Percentiles rank a stretch among this genome's conserved stretches.
These are phyloP conservation scores for Hirsutella rhossiliensis DNA, from an alignment of 2,329 filamentous ascomycete species.

Conservation along the genomic window DNA sequence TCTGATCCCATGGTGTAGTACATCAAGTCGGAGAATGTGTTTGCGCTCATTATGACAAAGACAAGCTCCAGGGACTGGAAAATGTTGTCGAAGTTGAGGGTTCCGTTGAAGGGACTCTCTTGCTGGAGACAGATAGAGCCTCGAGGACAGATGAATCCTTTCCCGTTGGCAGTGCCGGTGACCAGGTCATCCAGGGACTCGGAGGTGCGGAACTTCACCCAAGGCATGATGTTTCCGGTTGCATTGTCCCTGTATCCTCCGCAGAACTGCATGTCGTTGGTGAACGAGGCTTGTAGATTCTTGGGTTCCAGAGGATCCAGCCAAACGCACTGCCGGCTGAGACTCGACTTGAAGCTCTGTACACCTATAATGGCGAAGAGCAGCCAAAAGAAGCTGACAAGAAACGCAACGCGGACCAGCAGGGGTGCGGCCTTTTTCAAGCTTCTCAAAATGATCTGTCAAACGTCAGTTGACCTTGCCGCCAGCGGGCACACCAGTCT, in stretches of 20 bases:
- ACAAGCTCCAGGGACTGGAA: constrained; percentile 84
- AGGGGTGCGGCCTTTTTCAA: constrained; percentile 90
- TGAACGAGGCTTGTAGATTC: constrained; percentile 43
- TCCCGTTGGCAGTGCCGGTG: constrained; percentile 42
- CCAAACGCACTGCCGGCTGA: constrained; percentile 70
- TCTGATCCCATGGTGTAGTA: constrained; percentile 90
- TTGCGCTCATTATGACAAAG: constrained; percentile 97
- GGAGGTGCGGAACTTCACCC: constrained; percentile 38
- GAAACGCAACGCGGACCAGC: constrained; percentile 82
- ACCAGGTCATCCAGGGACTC: constrained; percentile 32
- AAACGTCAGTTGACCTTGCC: constrained; percentile 4
- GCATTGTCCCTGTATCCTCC: constrained; percentile 63
- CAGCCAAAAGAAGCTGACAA: constrained; percentile 96
- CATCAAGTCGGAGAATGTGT: constrained; percentile 90
- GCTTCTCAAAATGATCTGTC: constrained; percentile 79
- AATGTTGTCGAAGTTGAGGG: constrained; percentile 92
- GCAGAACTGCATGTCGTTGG: constrained; percentile 64
- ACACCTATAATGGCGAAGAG: constrained; percentile 94
- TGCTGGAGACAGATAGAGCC: constrained; percentile 76
- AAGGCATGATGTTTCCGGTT: constrained; percentile 49
- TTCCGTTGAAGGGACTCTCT: constrained; percentile 67
- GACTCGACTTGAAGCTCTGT: constrained; percentile 84
- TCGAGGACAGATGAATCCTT: constrained; percentile 80
- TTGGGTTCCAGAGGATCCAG: constrained; percentile 48
- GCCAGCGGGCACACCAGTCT: not conserved